These are phyloP conservation scores for Stylosanthes scabra DNA, from an alignment of 331 rosid species.

Conservation along the genomic window DNA sequence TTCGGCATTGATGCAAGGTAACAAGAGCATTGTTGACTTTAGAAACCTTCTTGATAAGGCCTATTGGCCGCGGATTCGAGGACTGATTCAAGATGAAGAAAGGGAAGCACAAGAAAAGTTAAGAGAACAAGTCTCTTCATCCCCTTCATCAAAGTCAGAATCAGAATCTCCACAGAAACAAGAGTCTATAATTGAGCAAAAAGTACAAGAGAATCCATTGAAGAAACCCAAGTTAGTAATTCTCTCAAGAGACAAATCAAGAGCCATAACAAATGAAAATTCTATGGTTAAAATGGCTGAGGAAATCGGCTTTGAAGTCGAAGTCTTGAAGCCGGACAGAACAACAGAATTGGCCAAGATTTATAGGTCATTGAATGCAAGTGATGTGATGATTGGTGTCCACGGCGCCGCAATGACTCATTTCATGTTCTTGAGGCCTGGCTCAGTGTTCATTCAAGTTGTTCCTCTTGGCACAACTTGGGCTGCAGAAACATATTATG, in stretches of 20 bases:
- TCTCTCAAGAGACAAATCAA: constrained; percentile 76
- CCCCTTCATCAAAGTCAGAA: constrained; percentile 32
- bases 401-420: constrained; percentile 99
- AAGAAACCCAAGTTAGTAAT: constrained; percentile 60
- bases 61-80: constrained; percentile 64
- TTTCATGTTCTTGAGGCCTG: constrained; percentile 70
- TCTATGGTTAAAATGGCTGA: constrained; percentile 66
- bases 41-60: constrained; percentile 63
- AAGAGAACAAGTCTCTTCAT: constrained; percentile 30
- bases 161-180: constrained; percentile 32
- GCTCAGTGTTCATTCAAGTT: constrained; percentile 74
- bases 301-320: constrained; percentile 63
- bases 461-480: constrained; percentile 75
- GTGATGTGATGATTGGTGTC: constrained; percentile 84
- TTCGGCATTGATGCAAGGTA: constrained; percentile 57
- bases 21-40: constrained; percentile 71
- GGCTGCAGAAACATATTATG: constrained; percentile 89
- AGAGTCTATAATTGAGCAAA: background rate
- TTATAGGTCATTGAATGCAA: constrained; percentile 61
- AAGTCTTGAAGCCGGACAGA: constrained; percentile 59
- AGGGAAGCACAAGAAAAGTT: constrained; percentile 42
- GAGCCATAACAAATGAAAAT: constrained; percentile 74
- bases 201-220: constrained; percentile 10
- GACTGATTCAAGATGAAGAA: constrained; percentile 62
- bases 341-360: constrained; percentile 78